phyloP scores from a whole-genome alignment of 495 filamentous ascomycete genomes.

The Talaromyces nanjingensis region DNA sequence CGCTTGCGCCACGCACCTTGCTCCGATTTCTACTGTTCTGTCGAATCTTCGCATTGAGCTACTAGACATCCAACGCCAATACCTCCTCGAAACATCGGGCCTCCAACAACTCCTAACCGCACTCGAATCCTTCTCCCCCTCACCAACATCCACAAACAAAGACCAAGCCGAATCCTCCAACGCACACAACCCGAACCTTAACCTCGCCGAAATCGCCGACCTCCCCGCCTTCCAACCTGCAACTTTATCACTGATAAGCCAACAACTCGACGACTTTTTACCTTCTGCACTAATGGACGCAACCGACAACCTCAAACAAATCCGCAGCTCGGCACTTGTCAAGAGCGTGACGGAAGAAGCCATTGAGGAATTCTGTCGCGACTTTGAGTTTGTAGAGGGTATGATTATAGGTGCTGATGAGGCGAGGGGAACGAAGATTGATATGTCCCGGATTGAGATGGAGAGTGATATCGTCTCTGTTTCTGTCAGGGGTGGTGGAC shows the following conservation, averaged over 20 bases:
- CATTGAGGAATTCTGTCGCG: slow-evolving; percentile 77
- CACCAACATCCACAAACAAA: slow-evolving; percentile 9
- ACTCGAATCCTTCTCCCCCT: slow-evolving; percentile 37
- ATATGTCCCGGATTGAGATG: slow-evolving; percentile 16
- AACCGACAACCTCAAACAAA: slow-evolving; percentile 63
- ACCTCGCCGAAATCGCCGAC: slow-evolving; percentile 44
- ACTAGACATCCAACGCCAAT: slow-evolving; percentile 41
- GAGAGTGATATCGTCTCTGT: slow-evolving; percentile 20
- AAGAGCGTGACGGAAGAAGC: slow-evolving; percentile 76
- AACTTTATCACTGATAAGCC: slow-evolving; percentile 56
- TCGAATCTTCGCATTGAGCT: slow-evolving; percentile 34
- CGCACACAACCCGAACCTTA: slow-evolving; percentile 30
- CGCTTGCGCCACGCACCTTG: slow-evolving; percentile 32
- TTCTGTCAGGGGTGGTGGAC: slow-evolving; percentile 9
- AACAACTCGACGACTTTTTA: slow-evolving; percentile 83
- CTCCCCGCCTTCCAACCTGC: slow-evolving; percentile 57
- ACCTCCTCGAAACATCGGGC: slow-evolving; percentile 68
- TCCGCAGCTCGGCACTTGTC: slow-evolving; percentile 61
- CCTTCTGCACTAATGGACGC: slow-evolving; percentile 92
- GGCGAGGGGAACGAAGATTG: slow-evolving; percentile 26
- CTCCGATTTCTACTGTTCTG: slow-evolving; percentile 27
- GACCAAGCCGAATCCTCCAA: slow-evolving; percentile 27
- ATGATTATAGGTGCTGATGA: slow-evolving; percentile 55
- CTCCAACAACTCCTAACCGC: slow-evolving; percentile 61
- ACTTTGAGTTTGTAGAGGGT: slow-evolving; percentile 84